Percentiles rank a stretch among this genome's conserved stretches.
These are phyloP conservation scores for Apophysomyces trapeziformis DNA, from an alignment of 371 early-diverging fungal genomes.

Conservation along the genomic window DNA sequence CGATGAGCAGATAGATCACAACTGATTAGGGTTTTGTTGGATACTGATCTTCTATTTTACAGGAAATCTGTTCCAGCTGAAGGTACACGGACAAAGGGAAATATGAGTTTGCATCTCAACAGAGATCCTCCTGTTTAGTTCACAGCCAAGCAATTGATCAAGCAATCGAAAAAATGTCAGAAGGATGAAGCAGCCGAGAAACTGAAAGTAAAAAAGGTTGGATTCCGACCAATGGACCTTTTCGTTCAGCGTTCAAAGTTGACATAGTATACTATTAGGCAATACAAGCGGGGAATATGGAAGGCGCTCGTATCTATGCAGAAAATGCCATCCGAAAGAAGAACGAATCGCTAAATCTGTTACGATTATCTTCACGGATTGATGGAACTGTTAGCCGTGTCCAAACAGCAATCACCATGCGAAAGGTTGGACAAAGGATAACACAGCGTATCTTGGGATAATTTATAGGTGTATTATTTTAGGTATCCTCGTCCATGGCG, in stretches of 20 bases:
- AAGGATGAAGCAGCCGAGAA: constrained; percentile 80
- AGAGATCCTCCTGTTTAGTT: constrained; percentile 52
- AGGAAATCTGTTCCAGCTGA: constrained; percentile 67
- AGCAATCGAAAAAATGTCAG: constrained; percentile 71
- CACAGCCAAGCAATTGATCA: constrained; percentile 80
- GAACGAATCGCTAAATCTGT: constrained; percentile 81
- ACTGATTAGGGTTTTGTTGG: neutral
- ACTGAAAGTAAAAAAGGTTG: constrained; percentile 80
- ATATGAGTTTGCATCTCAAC: neutral
- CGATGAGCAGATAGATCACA: too few species aligned
- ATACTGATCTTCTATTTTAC: constrained; percentile 11
- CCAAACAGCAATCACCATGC: constrained; percentile 89
- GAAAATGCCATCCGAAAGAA: constrained; percentile 92
- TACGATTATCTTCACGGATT: constrained; percentile 78
- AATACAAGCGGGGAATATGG: constrained; percentile 82
- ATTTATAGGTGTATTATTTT: neutral
- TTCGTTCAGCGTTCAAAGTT: neutral
- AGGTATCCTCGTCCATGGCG: constrained; percentile 79
- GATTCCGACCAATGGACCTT: neutral
- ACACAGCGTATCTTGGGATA: neutral
- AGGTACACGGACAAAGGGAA: constrained; percentile 36
- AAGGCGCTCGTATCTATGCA: constrained; percentile 87
- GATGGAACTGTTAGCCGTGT: constrained; percentile 84
- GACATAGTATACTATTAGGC: constrained; percentile 52
- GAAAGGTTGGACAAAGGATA: constrained; percentile 45